These are phyloP conservation scores for Ophiognomonia clavigignenti-juglandacearum DNA, from an alignment of 2,329 filamentous ascomycete species.

Conservation along the genomic window DNA sequence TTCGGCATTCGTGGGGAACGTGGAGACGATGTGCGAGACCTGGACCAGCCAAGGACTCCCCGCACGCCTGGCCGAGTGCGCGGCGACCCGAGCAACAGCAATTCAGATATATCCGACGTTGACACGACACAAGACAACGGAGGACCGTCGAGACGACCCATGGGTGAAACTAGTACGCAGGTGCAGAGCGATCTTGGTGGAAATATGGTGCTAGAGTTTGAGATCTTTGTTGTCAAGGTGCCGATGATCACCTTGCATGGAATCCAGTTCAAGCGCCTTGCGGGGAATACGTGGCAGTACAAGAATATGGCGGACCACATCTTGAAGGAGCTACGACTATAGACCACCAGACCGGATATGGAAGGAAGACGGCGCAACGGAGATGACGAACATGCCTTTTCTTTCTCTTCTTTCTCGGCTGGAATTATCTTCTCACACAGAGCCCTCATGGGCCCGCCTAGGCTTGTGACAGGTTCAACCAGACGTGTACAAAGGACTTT, in stretches of 20 bases:
- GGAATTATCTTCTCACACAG: background rate
- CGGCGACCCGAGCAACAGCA: slow-evolving; percentile 71
- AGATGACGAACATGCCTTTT: background rate
- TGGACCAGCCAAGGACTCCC: slow-evolving; percentile 44
- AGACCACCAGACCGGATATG: slow-evolving; percentile 15
- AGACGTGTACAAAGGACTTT: too few species aligned
- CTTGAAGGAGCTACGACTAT: slow-evolving; percentile 78
- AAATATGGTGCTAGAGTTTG: slow-evolving; percentile 81
- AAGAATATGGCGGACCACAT: slow-evolving; percentile 98
- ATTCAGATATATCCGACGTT: slow-evolving; percentile 74
- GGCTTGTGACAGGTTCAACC: too few species aligned
- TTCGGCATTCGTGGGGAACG: slow-evolving; percentile 67
- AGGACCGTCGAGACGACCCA: slow-evolving; percentile 52
- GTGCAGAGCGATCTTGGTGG: slow-evolving; percentile 85
- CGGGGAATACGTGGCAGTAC: slow-evolving; percentile 96
- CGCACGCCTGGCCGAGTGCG: slow-evolving; percentile 35
- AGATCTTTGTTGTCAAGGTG: slow-evolving; percentile 97
- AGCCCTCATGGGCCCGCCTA: too few species aligned
- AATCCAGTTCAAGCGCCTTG: slow-evolving; percentile 96
- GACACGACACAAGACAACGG: slow-evolving; percentile 45
- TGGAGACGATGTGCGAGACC: slow-evolving; percentile 67
- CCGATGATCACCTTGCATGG: slow-evolving; percentile 88
- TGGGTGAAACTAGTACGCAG: slow-evolving; percentile 86
- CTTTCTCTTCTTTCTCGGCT: background rate
- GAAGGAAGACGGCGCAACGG: slow-evolving; percentile 5